Conservation (phyloP, 805 yeast species). For the Suhomyces vadensis region DNA sequence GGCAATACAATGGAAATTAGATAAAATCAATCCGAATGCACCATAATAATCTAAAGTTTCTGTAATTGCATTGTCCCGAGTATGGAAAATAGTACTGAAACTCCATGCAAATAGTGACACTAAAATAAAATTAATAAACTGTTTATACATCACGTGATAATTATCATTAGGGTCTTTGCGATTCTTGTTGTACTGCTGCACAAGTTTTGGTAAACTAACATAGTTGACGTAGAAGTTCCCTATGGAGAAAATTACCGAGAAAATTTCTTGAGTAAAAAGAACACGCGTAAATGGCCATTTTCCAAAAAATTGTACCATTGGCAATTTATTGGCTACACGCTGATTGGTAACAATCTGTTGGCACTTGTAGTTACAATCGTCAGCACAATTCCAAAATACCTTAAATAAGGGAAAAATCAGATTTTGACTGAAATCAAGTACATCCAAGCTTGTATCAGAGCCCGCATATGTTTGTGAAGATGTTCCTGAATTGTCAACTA, state of each 20-base stretch:
- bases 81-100: conserved; percentile 39
- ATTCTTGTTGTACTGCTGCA: conserved; percentile 25
- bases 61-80: conserved; percentile 36
- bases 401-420: conserved; percentile 7
- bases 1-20: conserved; percentile 36
- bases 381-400: conserved; percentile 33
- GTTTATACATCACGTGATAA: conserved; percentile 27
- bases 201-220: conserved; percentile 27
- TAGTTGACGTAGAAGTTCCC: conserved; percentile 39
- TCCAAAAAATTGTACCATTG: conserved; percentile 43
- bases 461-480: not conserved
- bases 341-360: conserved; percentile 33
- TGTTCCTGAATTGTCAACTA: not conserved
- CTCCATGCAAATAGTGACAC: conserved; percentile 39
- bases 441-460: no score
- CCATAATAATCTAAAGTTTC: conserved; percentile 46
- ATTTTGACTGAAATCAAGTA: conserved; percentile 6
- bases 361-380: conserved; percentile 43
- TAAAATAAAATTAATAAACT: conserved; percentile 29
- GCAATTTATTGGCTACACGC: conserved; percentile 19
- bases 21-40: conserved; percentile 38
- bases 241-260: conserved; percentile 35
- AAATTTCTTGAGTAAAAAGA: conserved; percentile 38
- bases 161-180: conserved; percentile 13
- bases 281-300: conserved; percentile 46